Percentiles rank a stretch among this genome's conserved stretches.
phyloP scores from a whole-genome alignment of 176 grass and related monocot species.

The Microstegium vimineum region DNA sequence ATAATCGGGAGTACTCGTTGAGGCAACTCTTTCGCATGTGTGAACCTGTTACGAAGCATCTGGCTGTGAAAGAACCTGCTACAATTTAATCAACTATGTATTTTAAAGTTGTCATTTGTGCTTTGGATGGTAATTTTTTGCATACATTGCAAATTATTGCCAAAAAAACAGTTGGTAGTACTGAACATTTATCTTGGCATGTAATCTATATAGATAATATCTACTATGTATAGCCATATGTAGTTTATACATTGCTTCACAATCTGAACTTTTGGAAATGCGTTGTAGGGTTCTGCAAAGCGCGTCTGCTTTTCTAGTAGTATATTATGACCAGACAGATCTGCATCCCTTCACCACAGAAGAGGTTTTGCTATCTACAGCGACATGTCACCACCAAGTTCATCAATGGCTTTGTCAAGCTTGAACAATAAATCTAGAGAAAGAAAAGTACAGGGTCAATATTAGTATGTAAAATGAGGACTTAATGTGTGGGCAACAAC shows the following conservation, averaged over 20 bases:
- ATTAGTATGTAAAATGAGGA: background rate
- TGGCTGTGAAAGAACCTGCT: background rate
- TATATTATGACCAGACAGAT: constrained; percentile 6
- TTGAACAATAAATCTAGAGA: constrained; percentile 60
- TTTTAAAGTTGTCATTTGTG: background rate
- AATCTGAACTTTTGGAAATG: no score
- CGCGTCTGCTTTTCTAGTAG: no score
- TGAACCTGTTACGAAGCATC: background rate
- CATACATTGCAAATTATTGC: background rate
- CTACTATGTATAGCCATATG: no score
- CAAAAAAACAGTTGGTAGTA: background rate
- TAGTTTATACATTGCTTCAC: no score
- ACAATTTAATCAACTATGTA: background rate
- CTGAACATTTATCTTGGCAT: background rate
- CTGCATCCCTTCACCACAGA: background rate
- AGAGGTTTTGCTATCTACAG: constrained; percentile 33
- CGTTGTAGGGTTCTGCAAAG: no score
- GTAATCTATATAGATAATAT: background rate
- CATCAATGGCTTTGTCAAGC: constrained; percentile 59
- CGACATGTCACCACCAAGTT: constrained; percentile 48
- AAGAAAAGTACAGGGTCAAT: constrained; percentile 18
- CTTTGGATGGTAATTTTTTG: background rate
- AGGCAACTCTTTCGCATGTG: background rate
- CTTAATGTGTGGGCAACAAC: background rate
- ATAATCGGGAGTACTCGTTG: no score